Conservation (phyloP, 768 basidiomycete species). For the Neoboletus magnificus region DNA sequence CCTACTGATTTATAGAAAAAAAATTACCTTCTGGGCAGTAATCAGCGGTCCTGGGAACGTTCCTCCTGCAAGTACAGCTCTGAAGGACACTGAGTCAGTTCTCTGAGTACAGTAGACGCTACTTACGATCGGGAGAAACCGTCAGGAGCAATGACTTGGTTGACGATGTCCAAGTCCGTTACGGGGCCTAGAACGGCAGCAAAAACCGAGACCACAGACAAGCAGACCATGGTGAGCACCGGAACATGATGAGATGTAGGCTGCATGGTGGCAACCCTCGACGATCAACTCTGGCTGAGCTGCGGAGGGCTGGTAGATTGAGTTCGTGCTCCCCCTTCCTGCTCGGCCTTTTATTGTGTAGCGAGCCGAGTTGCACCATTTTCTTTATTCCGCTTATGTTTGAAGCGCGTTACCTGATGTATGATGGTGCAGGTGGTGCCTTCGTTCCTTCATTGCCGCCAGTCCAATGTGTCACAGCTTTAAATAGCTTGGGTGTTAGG, state of each 20-base stretch:
- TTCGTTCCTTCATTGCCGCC: too few relatives aligned
- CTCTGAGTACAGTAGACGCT: neutral
- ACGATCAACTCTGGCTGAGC: neutral
- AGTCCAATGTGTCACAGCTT: too few relatives aligned
- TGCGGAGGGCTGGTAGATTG: neutral
- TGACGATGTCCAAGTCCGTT: constrained; percentile 33
- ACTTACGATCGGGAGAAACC: constrained; percentile 38
- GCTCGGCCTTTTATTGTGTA: too few relatives aligned
- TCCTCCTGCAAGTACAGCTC: constrained; percentile 38
- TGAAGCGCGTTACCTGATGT: too few relatives aligned
- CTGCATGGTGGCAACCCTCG: neutral
- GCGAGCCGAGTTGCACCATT: too few relatives aligned
- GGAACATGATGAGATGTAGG: neutral
- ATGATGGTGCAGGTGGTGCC: too few relatives aligned
- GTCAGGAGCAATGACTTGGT: too few relatives aligned
- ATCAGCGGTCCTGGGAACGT: constrained; percentile 50
- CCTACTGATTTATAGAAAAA: too few relatives aligned
- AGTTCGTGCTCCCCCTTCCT: neutral
- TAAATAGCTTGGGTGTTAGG: too few relatives aligned
- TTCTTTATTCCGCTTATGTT: too few relatives aligned
- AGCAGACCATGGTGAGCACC: neutral
- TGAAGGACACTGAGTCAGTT: constrained; percentile 10
- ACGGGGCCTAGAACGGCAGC: constrained; percentile 12
- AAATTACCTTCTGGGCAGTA: too few relatives aligned
- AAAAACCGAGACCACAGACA: neutral